Base-by-base conservation (phyloP, 2,329 filamentous ascomycete species). In the Dryadomyces quercus-mongolicae region DNA sequence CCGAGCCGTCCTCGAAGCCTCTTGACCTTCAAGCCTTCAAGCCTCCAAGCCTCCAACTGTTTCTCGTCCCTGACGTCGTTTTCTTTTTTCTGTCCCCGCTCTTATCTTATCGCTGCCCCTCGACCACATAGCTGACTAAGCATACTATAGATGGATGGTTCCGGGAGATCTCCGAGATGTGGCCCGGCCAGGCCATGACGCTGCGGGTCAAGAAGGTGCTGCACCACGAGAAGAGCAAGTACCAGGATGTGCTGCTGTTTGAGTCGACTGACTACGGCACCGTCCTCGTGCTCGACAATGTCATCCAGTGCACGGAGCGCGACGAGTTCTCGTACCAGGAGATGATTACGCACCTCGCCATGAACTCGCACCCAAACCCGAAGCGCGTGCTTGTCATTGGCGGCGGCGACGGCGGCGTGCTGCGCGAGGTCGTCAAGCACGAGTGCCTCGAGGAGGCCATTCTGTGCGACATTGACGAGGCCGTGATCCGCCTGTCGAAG, bases 321-420 rank as follows among this genome's bases (percentile, higher is more conserved):
- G 90, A 98, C 69, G 93, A 98, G 78, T 98, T 97, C 80, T 89
- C 91, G 65, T 95, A 95, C 83, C 93, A 98, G 80, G 93, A 98
- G 82, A 98, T 98, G 93, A 98, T 98, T 74, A 91, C 92, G 64
- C 90, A 98, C 75, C 81, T 98, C 62, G 93, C 90, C 74, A 89
- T 98, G 86, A 93, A 95, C 82, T 89, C 92, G 53, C 93, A 98
- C 82, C 93, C 93, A 63, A 84, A 95, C 78, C 93, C 93, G 68
- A 93, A 97, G 83, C 94, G 91, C 74, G 93, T 98, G 53, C 84
- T 98, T 56, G 93, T 98, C 70, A 97, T 98, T 66, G 93, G 93
- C 61, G 93, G 93, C 65, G 93, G 93, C 69, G 93, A 98, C 69
- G 93, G 93, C 57, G 93, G 93, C 74, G 93, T 98, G 60, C 84